phyloP scores from a whole-genome alignment of 2,329 filamentous ascomycete genomes.

The Rutstroemia sydowiana region DNA sequence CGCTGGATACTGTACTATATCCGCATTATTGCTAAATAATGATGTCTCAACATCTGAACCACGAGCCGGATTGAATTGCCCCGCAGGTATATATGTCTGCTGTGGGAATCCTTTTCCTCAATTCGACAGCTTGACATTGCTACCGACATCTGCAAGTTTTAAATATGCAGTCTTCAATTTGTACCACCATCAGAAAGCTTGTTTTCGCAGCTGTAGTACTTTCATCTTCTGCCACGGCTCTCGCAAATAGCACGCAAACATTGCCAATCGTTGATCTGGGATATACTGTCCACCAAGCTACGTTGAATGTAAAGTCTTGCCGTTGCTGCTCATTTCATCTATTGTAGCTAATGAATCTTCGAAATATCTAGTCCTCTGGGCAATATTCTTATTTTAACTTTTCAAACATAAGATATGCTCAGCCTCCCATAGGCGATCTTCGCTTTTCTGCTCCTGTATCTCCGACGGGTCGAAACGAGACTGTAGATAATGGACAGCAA shows the following conservation, averaged over 20 bases:
- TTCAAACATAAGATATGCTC: slow-evolving; percentile 37
- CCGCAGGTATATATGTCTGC: not conserved
- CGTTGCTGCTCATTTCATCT: not conserved
- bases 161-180: not conserved
- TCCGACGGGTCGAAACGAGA: slow-evolving; percentile 22
- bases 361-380: slow-evolving; percentile 20
- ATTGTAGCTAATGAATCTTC: not conserved
- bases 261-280: slow-evolving; percentile 26
- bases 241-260: too few relatives aligned
- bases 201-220: not conserved
- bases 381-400: slow-evolving; percentile 31
- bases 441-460: slow-evolving; percentile 36
- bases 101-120: too few relatives aligned
- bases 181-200: not conserved
- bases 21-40: too few relatives aligned
- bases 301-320: slow-evolving; percentile 18
- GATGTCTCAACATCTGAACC: too few relatives aligned
- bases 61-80: not conserved
- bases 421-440: slow-evolving; percentile 34
- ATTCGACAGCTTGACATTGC: not conserved
- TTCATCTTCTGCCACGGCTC: not conserved
- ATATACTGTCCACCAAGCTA: slow-evolving; percentile 25
- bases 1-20: too few relatives aligned
- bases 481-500: slow-evolving; percentile 21
- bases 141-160: not conserved